Percentiles rank a stretch among this genome's conserved stretches.
Conservation (phyloP, 805 yeast species). For the Sugiyamaella mastotermitis region DNA sequence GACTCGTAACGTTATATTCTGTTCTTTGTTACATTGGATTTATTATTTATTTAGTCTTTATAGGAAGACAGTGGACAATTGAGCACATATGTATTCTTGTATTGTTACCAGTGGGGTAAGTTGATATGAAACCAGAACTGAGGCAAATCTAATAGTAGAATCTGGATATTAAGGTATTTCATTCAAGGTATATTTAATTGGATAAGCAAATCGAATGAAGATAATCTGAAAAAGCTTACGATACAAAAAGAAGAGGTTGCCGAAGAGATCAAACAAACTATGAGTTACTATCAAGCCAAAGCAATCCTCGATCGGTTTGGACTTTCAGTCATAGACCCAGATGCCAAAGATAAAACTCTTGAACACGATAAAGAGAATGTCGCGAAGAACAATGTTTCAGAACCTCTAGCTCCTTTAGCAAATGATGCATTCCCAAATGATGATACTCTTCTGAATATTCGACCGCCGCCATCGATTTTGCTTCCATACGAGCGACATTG, state of each 20-base stretch:
- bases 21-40: conserved; percentile 24
- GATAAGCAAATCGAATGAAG: conserved; percentile 22
- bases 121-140: too few relatives aligned
- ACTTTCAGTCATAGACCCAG: conserved; percentile 34
- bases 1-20: conserved; percentile 28
- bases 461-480: conserved; percentile 1
- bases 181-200: conserved; percentile 19
- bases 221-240: conserved; percentile 32
- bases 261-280: conserved; percentile 61
- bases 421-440: background rate
- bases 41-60: conserved; percentile 17
- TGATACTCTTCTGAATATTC: background rate
- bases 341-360: background rate
- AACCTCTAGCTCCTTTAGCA: background rate
- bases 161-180: conserved; percentile 14
- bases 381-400: background rate
- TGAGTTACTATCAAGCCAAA: conserved; percentile 71
- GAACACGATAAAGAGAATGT: background rate
- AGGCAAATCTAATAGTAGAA: too few relatives aligned
- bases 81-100: conserved; percentile 9
- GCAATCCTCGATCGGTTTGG: conserved; percentile 68
- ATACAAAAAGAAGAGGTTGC: conserved; percentile 48
- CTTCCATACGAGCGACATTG: conserved; percentile 29
- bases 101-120: conserved; percentile 16
- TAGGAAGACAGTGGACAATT: conserved; percentile 9